Percentiles rank a stretch among this genome's conserved stretches.
Evolutionary conservation across 768 basidiomycete genomes (phyloP).

Genomic region (Inosperma sp.): DNA sequence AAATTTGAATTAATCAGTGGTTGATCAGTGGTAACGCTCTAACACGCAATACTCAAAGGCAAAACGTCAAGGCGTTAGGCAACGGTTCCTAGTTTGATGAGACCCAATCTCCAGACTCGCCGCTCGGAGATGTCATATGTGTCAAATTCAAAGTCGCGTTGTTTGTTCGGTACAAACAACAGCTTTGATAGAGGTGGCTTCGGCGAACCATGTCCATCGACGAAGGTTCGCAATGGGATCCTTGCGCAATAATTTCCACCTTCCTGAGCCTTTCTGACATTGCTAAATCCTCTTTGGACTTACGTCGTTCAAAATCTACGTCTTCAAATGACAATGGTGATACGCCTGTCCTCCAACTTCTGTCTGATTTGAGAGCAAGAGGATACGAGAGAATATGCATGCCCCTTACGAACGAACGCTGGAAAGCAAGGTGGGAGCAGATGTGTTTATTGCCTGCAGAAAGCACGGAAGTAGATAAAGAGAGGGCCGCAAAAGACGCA

Average conservation of each 20-base stretch:
- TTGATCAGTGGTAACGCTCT: no score
- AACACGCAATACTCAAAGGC: no score
- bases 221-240: conserved; percentile 29
- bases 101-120: no score
- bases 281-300: conserved; percentile 25
- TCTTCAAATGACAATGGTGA: conserved; percentile 20
- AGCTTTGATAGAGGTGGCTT: no score
- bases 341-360: conserved; percentile 49
- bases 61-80: no score
- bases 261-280: conserved; percentile 42
- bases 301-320: conserved; percentile 11
- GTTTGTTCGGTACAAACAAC: no score
- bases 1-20: no score
- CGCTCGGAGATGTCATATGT: no score
- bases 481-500: conserved; percentile 55
- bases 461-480: conserved; percentile 34
- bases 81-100: no score
- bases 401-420: conserved; percentile 84
- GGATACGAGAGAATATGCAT: conserved; percentile 76
- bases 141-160: not conserved
- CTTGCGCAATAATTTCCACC: conserved; percentile 33
- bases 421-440: conserved; percentile 82
- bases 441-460: conserved; percentile 71
- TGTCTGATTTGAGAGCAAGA: conserved; percentile 49
- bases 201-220: conserved; percentile 7